A percentile compares a stretch with the other conserved stretches of the same genome.
These are phyloP conservation scores for Clathrospora elynae DNA, from an alignment of 2,329 filamentous ascomycete species.

Conservation along the genomic window DNA sequence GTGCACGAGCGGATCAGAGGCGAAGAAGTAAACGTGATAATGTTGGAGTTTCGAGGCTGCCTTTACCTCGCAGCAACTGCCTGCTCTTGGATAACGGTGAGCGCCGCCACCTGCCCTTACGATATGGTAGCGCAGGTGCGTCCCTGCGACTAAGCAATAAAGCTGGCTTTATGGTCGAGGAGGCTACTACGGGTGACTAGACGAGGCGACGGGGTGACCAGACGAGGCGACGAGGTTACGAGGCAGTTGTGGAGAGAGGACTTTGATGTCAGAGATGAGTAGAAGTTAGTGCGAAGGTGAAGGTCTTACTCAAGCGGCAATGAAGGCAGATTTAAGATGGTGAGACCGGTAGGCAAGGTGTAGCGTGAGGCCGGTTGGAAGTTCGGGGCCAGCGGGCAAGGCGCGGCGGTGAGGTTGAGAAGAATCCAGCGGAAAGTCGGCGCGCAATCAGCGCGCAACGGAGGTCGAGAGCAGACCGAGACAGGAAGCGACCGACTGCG, in stretches of 20 bases:
- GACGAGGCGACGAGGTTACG: not conserved
- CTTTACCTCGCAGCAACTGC: not conserved
- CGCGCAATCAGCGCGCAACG: not conserved
- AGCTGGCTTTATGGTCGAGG: not conserved
- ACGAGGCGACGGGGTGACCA: not conserved
- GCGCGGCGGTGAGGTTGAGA: not conserved
- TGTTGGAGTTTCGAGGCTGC: conserved; percentile 1
- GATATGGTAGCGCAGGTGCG: not conserved
- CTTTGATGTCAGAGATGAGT: not conserved
- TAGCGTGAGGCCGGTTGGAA: not conserved
- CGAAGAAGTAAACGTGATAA: conserved; percentile 1
- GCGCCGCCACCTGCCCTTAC: not conserved
- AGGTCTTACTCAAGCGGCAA: not conserved
- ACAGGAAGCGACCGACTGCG: conserved; percentile 2
- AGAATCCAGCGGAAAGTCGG: not conserved
- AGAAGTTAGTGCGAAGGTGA: not conserved
- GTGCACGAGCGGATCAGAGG: conserved; percentile 1
- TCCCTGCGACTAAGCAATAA: not conserved
- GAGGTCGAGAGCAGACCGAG: not conserved
- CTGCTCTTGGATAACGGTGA: not conserved
- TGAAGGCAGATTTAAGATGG: not conserved
- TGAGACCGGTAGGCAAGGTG: not conserved
- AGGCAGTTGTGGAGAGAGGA: not conserved
- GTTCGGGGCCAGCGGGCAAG: not conserved
- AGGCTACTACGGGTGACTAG: not conserved